Percentiles rank a stretch among this genome's conserved stretches.
Conservation (phyloP, 805 yeast genomes). For the Candida quercuum region DNA sequence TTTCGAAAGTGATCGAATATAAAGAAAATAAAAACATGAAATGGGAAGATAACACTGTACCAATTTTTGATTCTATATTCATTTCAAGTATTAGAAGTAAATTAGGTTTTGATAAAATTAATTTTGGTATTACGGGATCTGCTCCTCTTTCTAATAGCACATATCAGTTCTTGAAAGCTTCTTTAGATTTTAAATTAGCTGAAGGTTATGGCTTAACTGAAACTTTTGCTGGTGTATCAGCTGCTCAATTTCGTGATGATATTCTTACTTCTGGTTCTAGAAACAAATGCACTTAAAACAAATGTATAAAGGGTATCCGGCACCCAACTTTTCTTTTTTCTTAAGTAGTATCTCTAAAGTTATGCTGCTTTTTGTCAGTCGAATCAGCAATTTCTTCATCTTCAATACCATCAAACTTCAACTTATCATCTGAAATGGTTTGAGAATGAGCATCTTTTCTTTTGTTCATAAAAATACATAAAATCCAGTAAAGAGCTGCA, state of each 20-base stretch:
- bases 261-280: too few species aligned
- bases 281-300: too few species aligned
- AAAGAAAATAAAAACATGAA: slow-evolving; percentile 36
- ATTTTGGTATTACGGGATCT: slow-evolving; percentile 47
- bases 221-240: slow-evolving; percentile 58
- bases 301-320: too few species aligned
- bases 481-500: slow-evolving; percentile 28
- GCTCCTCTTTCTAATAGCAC: slow-evolving; percentile 69
- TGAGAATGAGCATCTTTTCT: slow-evolving; percentile 13
- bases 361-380: slow-evolving; percentile 33
- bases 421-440: slow-evolving; percentile 14
- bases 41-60: slow-evolving; percentile 26
- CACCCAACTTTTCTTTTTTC: not conserved
- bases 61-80: slow-evolving; percentile 32
- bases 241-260: too few species aligned
- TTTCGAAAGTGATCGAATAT: slow-evolving; percentile 38
- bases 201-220: slow-evolving; percentile 82
- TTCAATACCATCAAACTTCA: slow-evolving; percentile 23
- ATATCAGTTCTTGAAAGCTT: slow-evolving; percentile 54
- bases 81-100: slow-evolving; percentile 38
- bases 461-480: slow-evolving; percentile 29
- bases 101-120: slow-evolving; percentile 42
- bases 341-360: slow-evolving; percentile 30
- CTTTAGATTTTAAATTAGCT: slow-evolving; percentile 45
- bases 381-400: slow-evolving; percentile 32